These are phyloP conservation scores for Mrakiaceae sp. DNA, from an alignment of 1,284 basidiomycete species.

Conservation along the genomic window DNA sequence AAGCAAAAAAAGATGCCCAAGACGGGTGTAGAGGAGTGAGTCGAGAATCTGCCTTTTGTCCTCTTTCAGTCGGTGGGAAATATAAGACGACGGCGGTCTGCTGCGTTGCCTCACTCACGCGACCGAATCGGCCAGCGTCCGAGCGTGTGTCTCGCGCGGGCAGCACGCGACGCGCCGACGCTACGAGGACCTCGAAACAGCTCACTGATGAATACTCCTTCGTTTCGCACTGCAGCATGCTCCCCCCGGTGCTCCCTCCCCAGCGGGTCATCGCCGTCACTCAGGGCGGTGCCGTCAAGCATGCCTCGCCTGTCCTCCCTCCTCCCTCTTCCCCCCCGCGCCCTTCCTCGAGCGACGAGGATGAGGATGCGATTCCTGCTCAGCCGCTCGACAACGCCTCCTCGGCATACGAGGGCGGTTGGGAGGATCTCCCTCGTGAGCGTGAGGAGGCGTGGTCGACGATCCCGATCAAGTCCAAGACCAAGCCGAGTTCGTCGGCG, in stretches of 20 bases:
- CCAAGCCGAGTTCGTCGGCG: background rate
- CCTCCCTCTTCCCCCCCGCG: background rate
- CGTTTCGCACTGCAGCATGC: background rate
- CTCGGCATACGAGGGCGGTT: background rate
- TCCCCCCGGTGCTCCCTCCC: constrained; percentile 8
- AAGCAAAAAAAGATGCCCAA: too few relatives aligned
- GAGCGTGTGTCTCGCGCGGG: too few relatives aligned
- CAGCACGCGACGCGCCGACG: too few relatives aligned
- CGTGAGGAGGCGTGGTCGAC: constrained; percentile 7
- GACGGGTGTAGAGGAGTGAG: too few relatives aligned
- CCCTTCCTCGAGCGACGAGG: background rate
- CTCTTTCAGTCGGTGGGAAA: too few relatives aligned
- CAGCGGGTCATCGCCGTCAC: constrained; percentile 9
- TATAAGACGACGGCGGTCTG: too few relatives aligned
- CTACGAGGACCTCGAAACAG: too few relatives aligned
- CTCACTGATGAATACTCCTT: too few relatives aligned
- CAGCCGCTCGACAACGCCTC: background rate
- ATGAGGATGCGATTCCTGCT: background rate
- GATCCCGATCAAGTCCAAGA: constrained; percentile 6
- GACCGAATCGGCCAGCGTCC: too few relatives aligned
- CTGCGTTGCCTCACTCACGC: too few relatives aligned
- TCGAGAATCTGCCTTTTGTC: too few relatives aligned
- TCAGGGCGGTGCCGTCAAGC: background rate
- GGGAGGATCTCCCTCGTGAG: constrained; percentile 4
- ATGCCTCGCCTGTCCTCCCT: background rate